Conservation (phyloP, 1,139 yeast genomes). For the Petasospora fabianii region DNA sequence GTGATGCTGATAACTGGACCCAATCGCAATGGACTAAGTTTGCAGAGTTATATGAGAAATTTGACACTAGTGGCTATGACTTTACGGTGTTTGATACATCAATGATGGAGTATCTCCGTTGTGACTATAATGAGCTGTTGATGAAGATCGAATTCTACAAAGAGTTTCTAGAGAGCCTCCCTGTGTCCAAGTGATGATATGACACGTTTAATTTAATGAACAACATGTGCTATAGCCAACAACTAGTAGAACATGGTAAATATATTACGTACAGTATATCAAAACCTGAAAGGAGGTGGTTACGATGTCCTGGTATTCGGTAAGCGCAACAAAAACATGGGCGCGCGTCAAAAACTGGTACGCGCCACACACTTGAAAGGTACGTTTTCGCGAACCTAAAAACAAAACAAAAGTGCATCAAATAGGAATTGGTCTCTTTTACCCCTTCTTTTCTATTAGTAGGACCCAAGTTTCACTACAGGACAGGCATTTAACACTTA, state of each 20-base stretch:
- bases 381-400: not conserved
- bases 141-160: slow-evolving; percentile 19
- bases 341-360: too few species aligned
- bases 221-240: too few species aligned
- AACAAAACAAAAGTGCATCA: not conserved
- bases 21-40: slow-evolving; percentile 23
- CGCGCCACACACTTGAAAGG: not conserved
- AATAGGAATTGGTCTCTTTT: not conserved
- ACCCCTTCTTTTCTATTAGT: too few species aligned
- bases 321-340: not conserved
- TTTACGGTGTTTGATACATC: slow-evolving; percentile 15
- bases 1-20: slow-evolving; percentile 22
- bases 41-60: slow-evolving; percentile 11
- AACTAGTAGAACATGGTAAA: too few species aligned
- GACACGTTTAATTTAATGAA: too few species aligned
- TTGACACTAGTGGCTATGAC: slow-evolving; percentile 8
- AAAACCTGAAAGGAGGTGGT: too few species aligned
- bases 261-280: too few species aligned
- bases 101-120: slow-evolving; percentile 12
- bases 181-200: too few species aligned
- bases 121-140: slow-evolving; percentile 22
- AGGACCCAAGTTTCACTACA: too few species aligned
- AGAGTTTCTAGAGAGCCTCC: slow-evolving; percentile 4
- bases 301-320: too few species aligned
- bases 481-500: too few species aligned